These are phyloP conservation scores for Aspergillus piperis DNA, from an alignment of 2,329 filamentous ascomycete genomes.

Conservation along the genomic window DNA sequence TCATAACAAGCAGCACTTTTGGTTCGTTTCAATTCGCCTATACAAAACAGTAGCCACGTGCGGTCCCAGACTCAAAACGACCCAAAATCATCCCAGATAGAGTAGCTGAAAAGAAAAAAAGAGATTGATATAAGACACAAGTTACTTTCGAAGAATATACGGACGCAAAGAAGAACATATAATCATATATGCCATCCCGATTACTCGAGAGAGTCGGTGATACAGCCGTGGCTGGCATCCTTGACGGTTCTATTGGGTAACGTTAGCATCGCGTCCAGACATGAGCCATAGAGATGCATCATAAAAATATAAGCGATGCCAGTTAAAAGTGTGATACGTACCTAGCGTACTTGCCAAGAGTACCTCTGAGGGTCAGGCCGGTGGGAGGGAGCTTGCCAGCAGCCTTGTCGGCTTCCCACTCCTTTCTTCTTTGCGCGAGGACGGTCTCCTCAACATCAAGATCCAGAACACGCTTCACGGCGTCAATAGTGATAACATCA, in stretches of 20 bases:
- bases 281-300: not conserved
- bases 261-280: not conserved
- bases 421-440: conserved; percentile 57
- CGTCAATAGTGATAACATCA: conserved; percentile 79
- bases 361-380: conserved; percentile 61
- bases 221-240: conserved; percentile 52
- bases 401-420: conserved; percentile 57
- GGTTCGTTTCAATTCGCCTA: conserved; percentile 4
- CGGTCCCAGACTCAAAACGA: conserved; percentile 1
- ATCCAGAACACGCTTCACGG: conserved; percentile 68
- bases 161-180: conserved; percentile 16
- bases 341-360: conserved; percentile 69
- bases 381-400: conserved; percentile 51
- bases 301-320: not conserved
- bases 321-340: conserved; percentile 20
- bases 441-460: conserved; percentile 68
- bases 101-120: not conserved
- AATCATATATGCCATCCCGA: conserved; percentile 11
- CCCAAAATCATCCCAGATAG: conserved; percentile 6
- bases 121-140: conserved; percentile 1
- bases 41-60: not conserved
- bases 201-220: conserved; percentile 46
- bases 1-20: conserved; percentile 4
- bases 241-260: conserved; percentile 36
- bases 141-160: not conserved